These are phyloP conservation scores for Phytophthora meadii DNA, from an alignment of 352 stramenopile genomes.

Conservation along the genomic window DNA sequence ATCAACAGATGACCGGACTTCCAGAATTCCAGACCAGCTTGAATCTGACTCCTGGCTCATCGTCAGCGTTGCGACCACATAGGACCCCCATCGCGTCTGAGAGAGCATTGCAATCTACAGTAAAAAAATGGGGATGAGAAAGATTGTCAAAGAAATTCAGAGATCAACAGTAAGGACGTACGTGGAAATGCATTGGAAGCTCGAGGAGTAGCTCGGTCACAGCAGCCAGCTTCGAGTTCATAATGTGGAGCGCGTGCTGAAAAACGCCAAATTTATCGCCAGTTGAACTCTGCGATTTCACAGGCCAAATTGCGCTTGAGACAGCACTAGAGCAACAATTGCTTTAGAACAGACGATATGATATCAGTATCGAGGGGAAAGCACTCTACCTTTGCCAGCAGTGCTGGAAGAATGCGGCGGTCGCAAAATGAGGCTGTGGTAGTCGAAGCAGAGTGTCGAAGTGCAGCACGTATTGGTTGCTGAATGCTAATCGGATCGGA, in stretches of 20 bases:
- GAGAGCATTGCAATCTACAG: constrained; percentile 61
- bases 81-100: constrained; percentile 72
- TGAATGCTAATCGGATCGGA: constrained; percentile 42
- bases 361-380: not conserved
- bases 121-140: constrained; percentile 1
- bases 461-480: constrained; percentile 53
- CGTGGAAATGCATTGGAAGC: constrained; percentile 63
- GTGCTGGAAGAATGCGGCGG: constrained; percentile 52
- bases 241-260: constrained; percentile 41
- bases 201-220: constrained; percentile 66
- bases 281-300: constrained; percentile 14
- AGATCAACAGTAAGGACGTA: constrained; percentile 24
- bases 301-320: constrained; percentile 17
- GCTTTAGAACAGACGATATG: not conserved
- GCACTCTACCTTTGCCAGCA: constrained; percentile 57
- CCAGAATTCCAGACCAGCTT: constrained; percentile 47
- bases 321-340: constrained; percentile 13
- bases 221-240: constrained; percentile 38
- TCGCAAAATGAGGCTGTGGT: constrained; percentile 39
- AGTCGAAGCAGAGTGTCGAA: constrained; percentile 58
- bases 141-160: too few relatives aligned
- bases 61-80: constrained; percentile 53
- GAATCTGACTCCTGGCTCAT: constrained; percentile 33
- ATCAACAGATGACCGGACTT: constrained; percentile 58
- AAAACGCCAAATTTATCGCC: constrained; percentile 42